Conservation (phyloP, 495 filamentous ascomycete species). For the Cenococcum geophilum region DNA sequence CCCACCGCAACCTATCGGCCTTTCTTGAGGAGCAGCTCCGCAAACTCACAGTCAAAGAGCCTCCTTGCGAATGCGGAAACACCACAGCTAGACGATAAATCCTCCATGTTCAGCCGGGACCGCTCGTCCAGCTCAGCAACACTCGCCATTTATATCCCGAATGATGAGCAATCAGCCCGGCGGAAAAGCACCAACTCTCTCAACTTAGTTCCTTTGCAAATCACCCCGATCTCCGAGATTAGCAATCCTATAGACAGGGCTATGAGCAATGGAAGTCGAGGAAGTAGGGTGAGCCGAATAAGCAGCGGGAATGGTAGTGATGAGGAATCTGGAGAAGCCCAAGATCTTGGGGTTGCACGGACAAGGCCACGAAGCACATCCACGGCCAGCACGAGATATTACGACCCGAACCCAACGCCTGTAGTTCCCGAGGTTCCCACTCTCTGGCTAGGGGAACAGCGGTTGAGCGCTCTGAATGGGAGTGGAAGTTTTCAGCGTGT, state of each 20-base stretch:
- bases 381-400: neutral
- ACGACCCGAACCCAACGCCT: neutral
- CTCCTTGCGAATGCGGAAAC: conserved; percentile 1
- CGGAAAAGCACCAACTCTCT: neutral
- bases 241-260: neutral
- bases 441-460: neutral
- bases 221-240: neutral
- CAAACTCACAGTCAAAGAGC: neutral
- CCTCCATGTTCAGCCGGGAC: conserved; percentile 8
- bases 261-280: neutral
- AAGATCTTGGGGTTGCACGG: conserved; percentile 1
- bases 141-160: neutral
- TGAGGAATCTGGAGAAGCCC: neutral
- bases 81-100: neutral
- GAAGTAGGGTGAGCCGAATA: neutral
- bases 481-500: neutral
- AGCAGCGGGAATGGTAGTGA: neutral
- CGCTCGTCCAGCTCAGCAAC: neutral
- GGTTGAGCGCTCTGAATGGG: neutral
- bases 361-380: neutral
- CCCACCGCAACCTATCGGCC: neutral
- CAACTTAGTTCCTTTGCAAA: neutral
- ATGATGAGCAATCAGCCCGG: neutral
- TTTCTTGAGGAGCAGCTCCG: neutral
- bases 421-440: neutral